Evolutionary conservation across 371 early-diverging fungal genomes (phyloP).

Genomic region (Phascolomyces articulosus): DNA sequence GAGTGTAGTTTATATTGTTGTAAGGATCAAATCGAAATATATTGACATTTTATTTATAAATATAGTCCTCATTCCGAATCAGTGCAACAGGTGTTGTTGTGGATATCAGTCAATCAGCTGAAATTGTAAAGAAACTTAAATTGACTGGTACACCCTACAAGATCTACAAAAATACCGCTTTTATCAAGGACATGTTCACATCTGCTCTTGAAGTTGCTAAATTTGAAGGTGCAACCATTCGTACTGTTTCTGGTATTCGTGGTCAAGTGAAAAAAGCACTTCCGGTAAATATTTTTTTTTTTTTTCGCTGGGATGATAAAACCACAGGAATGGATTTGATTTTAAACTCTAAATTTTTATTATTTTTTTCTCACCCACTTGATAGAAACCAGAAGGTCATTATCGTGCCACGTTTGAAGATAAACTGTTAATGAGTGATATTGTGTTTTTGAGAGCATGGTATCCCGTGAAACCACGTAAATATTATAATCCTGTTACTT

Average conservation of each 20-base stretch:
- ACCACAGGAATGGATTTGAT: no score
- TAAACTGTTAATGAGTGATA: slow-evolving; percentile 95
- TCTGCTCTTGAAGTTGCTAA: slow-evolving; percentile 97
- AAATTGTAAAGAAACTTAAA: slow-evolving; percentile 99
- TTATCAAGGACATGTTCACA: slow-evolving; percentile 99
- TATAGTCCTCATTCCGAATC: slow-evolving; percentile 85
- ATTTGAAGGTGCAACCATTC: slow-evolving; percentile 96
- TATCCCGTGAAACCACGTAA: slow-evolving; percentile 92
- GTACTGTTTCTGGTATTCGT: slow-evolving; percentile 97
- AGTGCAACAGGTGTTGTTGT: slow-evolving; percentile 93
- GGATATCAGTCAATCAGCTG: slow-evolving; percentile 88
- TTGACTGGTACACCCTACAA: slow-evolving; percentile 95
- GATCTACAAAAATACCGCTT: slow-evolving; percentile 98
- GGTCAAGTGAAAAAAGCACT: slow-evolving; percentile 97
- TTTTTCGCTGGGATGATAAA: no score
- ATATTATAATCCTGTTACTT: slow-evolving; percentile 96
- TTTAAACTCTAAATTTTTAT: not conserved
- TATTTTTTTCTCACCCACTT: not conserved
- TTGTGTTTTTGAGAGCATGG: slow-evolving; percentile 98
- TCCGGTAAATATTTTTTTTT: slow-evolving; percentile 38
- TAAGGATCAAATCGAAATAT: no score
- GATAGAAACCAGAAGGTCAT: slow-evolving; percentile 86
- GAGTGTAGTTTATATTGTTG: no score
- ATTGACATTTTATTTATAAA: no score
- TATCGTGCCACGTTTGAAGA: slow-evolving; percentile 99